Base-by-base conservation (phyloP, 2,329 filamentous ascomycete genomes). In the Fusarium sp. region DNA sequence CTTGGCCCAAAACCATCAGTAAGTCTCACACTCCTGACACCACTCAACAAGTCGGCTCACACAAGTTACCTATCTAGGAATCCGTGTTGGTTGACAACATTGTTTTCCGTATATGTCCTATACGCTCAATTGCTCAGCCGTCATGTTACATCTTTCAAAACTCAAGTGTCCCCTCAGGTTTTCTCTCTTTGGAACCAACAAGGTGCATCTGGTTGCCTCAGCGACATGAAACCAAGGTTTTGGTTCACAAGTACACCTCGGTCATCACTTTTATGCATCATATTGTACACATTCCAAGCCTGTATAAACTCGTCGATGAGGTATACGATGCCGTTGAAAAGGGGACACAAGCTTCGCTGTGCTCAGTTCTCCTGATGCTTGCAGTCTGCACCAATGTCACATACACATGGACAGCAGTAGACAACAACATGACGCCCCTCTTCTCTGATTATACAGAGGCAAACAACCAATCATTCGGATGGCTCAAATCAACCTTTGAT, bases 131-230 rank as follows among this genome's bases (percentile, higher is more conserved):
- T 54, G 75, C 74, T 24, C 79, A 78, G 20, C 78, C 80, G 26
- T 79, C 80, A n/a, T 75, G 74, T 12, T 81, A 79, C 50, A 53
- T 81, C n/a, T 76, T 81, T 38, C 79, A 80, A 55, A 76, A 75
- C 36, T 68, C 76, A n/a, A 70, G 51, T 18, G 58, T 74, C 3
- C 70, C 75, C 13, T 74, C 73, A 1, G 65, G 73, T 1, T 70
- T 74, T 20, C 71, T 78, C 4, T 73, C 74, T 2, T 63, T 77
- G 24, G 77, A 81, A 45, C 79, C 79, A 18, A 75, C 77, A 41
- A 79, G 73, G 57, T 81, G 80, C 50, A 79, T 82, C 28, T 81
- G 80, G 80, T 55, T 82, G 11, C 80, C 80, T 36, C 76, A 74
- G 15, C 77, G 78, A 24, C 76, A 80, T 11, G 80, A 82, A 68